Evolutionary conservation across 2,329 filamentous ascomycete genomes (phyloP).

Genomic region (Sarocladium kiliense): DNA sequence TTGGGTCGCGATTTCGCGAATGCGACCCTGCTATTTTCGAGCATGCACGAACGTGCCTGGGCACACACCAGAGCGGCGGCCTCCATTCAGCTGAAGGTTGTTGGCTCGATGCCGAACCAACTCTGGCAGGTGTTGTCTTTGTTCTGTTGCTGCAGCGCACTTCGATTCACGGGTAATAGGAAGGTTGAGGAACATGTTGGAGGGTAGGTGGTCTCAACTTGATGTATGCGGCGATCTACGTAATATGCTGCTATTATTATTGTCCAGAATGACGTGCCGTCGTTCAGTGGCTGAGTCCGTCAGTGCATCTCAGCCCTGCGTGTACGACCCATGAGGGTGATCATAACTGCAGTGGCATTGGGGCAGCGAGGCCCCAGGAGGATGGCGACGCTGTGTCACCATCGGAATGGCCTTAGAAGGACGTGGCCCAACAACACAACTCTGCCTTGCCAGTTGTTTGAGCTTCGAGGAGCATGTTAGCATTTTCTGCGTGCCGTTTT

Average conservation of each 20-base stretch:
- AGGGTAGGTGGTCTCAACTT: neutral
- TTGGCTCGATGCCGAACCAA: too few species aligned
- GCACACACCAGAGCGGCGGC: too few species aligned
- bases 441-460: neutral
- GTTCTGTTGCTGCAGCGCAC: too few species aligned
- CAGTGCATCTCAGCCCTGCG: neutral
- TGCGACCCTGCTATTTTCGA: too few species aligned
- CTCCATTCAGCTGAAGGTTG: too few species aligned
- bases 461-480: neutral
- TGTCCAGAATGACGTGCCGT: neutral
- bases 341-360: too few species aligned
- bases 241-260: neutral
- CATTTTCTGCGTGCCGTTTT: neutral
- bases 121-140: too few species aligned
- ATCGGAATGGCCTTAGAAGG: neutral
- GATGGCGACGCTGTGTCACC: neutral
- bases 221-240: neutral
- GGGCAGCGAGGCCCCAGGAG: neutral
- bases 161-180: too few species aligned
- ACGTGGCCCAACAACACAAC: neutral
- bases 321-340: neutral
- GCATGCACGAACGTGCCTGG: too few species aligned
- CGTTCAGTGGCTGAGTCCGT: neutral
- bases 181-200: neutral
- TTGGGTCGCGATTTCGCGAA: too few species aligned